Conservation (phyloP, 495 filamentous ascomycete genomes). For the Penicillium desertorum region DNA sequence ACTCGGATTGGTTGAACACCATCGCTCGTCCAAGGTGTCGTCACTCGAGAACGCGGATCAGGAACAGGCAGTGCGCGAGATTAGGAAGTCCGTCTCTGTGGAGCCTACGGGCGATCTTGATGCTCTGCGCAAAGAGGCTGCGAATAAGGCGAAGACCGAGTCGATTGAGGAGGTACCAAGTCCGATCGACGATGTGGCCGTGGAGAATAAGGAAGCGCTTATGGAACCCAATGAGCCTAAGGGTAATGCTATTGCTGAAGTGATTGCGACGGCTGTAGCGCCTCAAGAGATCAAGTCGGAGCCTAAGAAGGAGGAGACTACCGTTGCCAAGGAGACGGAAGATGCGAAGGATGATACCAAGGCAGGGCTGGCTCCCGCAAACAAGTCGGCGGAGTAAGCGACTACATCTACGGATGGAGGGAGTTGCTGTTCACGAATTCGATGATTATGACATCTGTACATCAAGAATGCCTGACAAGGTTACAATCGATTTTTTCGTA, state of each 20-base stretch:
- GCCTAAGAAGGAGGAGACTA: constrained; percentile 5
- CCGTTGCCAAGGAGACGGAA: constrained; percentile 10
- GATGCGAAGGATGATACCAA: constrained; percentile 16
- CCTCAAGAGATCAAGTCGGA: constrained; percentile 7
- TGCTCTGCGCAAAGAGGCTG: constrained; percentile 33
- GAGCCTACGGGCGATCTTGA: constrained; percentile 20
- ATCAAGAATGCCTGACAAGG: constrained; percentile 1
- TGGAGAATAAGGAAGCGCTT: constrained; percentile 14
- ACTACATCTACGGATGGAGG: background rate
- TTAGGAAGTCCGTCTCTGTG: constrained; percentile 41
- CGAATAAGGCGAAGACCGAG: constrained; percentile 18
- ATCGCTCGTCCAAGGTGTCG: constrained; percentile 46
- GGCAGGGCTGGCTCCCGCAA: constrained; percentile 2
- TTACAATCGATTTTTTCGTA: background rate
- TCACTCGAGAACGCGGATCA: constrained; percentile 38
- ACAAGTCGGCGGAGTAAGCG: constrained; percentile 17
- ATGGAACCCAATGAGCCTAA: constrained; percentile 17
- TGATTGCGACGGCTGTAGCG: constrained; percentile 12
- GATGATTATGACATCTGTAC: constrained; percentile 12
- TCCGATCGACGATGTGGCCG: constrained; percentile 3
- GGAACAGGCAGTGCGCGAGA: constrained; percentile 39
- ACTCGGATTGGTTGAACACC: constrained; percentile 43
- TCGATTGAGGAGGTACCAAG: constrained; percentile 25
- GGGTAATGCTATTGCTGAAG: constrained; percentile 4
- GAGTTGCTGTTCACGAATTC: constrained; percentile 11